Evolutionary conservation across 176 grass and related monocot species (phyloP).

Genomic region (Oryza glaberrima): DNA sequence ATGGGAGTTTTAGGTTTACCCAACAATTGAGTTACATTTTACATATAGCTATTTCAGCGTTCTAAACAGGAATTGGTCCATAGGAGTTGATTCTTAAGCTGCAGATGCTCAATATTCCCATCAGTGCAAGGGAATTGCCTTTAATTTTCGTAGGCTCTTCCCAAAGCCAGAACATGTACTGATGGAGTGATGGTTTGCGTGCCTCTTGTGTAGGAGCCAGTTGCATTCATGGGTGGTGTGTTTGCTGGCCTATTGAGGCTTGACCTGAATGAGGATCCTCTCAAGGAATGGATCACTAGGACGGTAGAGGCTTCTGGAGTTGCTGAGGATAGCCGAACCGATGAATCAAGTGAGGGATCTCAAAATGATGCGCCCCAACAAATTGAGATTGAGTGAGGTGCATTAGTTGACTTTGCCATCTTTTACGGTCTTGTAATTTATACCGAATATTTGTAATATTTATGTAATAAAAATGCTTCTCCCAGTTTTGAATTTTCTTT

Average conservation of each 20-base stretch:
- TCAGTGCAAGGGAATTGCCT: background rate
- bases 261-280: conserved; percentile 93
- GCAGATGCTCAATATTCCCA: conserved; percentile 1
- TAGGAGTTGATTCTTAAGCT: background rate
- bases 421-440: conserved; percentile 28
- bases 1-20: background rate
- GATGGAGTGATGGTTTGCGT: background rate
- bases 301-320: conserved; percentile 87
- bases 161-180: background rate
- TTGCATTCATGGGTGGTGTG: conserved; percentile 89
- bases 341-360: conserved; percentile 49
- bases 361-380: conserved; percentile 73
- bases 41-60: background rate
- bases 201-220: conserved; percentile 72
- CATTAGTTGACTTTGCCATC: conserved; percentile 5
- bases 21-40: background rate
- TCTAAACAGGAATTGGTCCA: background rate
- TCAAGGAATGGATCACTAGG: conserved; percentile 83
- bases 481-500: background rate
- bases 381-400: conserved; percentile 91
- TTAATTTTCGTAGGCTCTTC: background rate
- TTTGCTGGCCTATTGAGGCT: conserved; percentile 94
- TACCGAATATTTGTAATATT: conserved; percentile 32
- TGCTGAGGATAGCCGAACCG: conserved; percentile 45
- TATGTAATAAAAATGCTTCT: conserved; percentile 14